A percentile compares a stretch with the other conserved stretches of the same genome.
Conservation (phyloP, 2,329 filamentous ascomycete genomes). For the Pleoardoris graminearum region DNA sequence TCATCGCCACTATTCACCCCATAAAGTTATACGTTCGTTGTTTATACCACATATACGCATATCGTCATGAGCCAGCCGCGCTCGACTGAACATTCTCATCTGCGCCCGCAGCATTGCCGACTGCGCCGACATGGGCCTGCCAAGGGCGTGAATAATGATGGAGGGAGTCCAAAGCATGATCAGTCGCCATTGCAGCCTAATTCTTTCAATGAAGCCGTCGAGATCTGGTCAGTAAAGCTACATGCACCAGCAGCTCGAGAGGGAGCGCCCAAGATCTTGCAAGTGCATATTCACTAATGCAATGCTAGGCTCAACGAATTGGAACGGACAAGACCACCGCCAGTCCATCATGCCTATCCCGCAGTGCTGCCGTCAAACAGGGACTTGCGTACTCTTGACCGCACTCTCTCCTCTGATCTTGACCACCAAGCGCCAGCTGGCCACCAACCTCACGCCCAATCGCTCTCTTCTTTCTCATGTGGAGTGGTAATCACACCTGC, state of each 20-base stretch:
- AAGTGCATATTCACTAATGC: too few species aligned
- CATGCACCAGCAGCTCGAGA: too few species aligned
- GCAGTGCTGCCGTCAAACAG: neutral
- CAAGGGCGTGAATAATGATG: neutral
- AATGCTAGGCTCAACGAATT: too few species aligned
- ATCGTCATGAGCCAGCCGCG: neutral
- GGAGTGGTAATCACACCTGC: neutral
- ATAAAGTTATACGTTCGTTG: neutral
- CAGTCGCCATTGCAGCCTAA: too few species aligned
- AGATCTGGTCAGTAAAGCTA: too few species aligned
- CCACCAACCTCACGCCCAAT: too few species aligned
- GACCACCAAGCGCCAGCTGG: neutral
- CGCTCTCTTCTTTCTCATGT: too few species aligned
- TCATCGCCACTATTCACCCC: neutral
- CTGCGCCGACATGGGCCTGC: neutral
- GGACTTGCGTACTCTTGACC: neutral
- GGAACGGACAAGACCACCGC: too few species aligned
- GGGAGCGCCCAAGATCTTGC: too few species aligned
- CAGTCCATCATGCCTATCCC: neutral
- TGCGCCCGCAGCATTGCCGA: neutral
- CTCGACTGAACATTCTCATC: neutral
- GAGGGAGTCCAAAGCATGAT: neutral
- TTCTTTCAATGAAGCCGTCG: too few species aligned
- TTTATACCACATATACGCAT: neutral
- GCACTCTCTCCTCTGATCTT: neutral